phyloP scores from a whole-genome alignment of 805 yeast species.

The Dipodascus albidus region DNA sequence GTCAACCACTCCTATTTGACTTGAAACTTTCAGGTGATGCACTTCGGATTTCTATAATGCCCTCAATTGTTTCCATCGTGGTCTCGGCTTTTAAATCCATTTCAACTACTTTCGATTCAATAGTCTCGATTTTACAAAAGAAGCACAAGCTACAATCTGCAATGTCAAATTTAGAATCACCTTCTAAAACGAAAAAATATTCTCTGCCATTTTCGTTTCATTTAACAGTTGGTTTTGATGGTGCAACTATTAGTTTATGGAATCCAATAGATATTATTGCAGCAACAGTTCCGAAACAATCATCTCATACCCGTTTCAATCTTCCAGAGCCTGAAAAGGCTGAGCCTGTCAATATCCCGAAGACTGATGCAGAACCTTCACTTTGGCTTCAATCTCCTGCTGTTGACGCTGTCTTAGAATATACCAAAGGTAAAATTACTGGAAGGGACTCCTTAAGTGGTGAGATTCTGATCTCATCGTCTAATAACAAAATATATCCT shows the following conservation, averaged over 20 bases:
- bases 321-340: neutral
- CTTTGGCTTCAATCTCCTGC: conserved; percentile 67
- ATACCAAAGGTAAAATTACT: conserved; percentile 22
- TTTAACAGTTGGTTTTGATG: conserved; percentile 14
- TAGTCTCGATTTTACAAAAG: neutral
- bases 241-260: conserved; percentile 19
- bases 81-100: neutral
- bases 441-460: conserved; percentile 23
- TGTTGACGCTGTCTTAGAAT: conserved; percentile 45
- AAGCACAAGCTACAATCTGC: neutral
- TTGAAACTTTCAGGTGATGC: conserved; percentile 19
- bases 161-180: neutral
- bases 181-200: conserved; percentile 4
- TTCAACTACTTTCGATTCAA: neutral
- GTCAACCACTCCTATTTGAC: conserved; percentile 9
- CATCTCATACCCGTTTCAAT: neutral
- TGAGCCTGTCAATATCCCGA: conserved; percentile 17
- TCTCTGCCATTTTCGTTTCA: conserved; percentile 13
- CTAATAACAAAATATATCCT: conserved; percentile 60
- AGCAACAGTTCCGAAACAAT: neutral
- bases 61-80: conserved; percentile 22
- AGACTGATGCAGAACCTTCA: conserved; percentile 13
- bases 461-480: conserved; percentile 52
- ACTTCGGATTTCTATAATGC: conserved; percentile 16
- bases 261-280: conserved; percentile 11